Percentiles rank a stretch among this genome's conserved stretches.
Evolutionary conservation across 2,329 filamentous ascomycete genomes (phyloP).

Genomic region (Pseudogymnoascus sp.): DNA sequence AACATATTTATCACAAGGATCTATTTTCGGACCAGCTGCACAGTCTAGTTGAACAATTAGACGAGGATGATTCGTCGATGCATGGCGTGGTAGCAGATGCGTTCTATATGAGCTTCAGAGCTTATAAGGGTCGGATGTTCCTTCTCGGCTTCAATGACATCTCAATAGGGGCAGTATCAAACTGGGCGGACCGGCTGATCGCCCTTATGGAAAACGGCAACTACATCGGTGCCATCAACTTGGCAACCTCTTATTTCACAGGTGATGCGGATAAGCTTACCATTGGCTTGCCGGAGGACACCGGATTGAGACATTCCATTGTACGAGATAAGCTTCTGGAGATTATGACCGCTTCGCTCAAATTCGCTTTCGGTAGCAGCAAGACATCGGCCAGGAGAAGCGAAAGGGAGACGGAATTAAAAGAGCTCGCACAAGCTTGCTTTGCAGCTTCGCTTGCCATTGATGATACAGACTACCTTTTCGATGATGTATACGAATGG

Average conservation of each 20-base stretch:
- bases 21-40: constrained; percentile 84
- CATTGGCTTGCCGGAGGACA: constrained; percentile 83
- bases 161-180: constrained; percentile 83
- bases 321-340: constrained; percentile 85
- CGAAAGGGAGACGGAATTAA: constrained; percentile 48
- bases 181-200: constrained; percentile 91
- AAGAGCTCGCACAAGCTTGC: constrained; percentile 72
- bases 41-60: constrained; percentile 74
- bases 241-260: constrained; percentile 87
- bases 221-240: constrained; percentile 80
- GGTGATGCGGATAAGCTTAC: constrained; percentile 91
- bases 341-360: constrained; percentile 86
- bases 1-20: constrained; percentile 86
- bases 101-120: constrained; percentile 94
- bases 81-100: constrained; percentile 95
- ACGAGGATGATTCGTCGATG: constrained; percentile 81
- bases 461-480: constrained; percentile 72
- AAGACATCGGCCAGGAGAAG: constrained; percentile 40
- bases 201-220: constrained; percentile 96
- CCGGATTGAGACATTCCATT: constrained; percentile 65
- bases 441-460: constrained; percentile 78
- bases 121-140: constrained; percentile 91
- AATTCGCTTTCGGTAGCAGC: constrained; percentile 73
- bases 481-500: constrained; percentile 83
- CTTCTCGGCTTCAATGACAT: constrained; percentile 90